Percentiles rank a stretch among this genome's conserved stretches.
These are phyloP conservation scores for Eutrema yunnanense DNA, from an alignment of 345 rosid species.

Conservation along the genomic window DNA sequence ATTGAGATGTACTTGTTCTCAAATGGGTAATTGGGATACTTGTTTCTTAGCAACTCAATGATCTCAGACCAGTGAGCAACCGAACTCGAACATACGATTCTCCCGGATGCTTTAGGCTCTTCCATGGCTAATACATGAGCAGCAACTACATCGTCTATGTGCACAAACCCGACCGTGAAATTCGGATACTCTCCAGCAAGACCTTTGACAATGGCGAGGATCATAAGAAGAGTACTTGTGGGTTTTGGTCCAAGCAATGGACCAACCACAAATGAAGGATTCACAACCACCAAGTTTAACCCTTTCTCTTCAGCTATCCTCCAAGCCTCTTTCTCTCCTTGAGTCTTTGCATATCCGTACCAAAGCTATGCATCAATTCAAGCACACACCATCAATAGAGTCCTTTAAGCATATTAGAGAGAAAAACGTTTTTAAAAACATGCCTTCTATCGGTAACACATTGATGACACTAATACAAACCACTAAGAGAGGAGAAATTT, in stretches of 20 bases:
- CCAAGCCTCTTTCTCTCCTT: constrained; percentile 82
- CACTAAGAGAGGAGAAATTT: not conserved
- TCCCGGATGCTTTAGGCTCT: constrained; percentile 58
- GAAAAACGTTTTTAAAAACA: not conserved
- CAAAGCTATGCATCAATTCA: constrained; percentile 47
- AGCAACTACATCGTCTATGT: constrained; percentile 71
- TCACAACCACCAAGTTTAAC: constrained; percentile 68
- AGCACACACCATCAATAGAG: not conserved
- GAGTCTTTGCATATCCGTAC: constrained; percentile 84
- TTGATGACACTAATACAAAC: too few relatives aligned
- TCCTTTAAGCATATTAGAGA: not conserved
- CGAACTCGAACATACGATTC: constrained; percentile 65
- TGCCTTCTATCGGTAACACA: not conserved
- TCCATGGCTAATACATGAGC: constrained; percentile 81
- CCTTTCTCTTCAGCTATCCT: constrained; percentile 59
- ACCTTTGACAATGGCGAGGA: constrained; percentile 55
- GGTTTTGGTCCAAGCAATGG: constrained; percentile 82
- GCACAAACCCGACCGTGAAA: constrained; percentile 69
- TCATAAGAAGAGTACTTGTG: constrained; percentile 58
- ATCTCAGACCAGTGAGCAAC: constrained; percentile 81
- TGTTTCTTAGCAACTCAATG: constrained; percentile 58
- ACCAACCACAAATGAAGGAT: constrained; percentile 84
- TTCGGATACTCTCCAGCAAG: constrained; percentile 63
- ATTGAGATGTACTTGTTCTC: constrained; percentile 1
- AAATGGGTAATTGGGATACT: constrained; percentile 45